Evolutionary conservation across 495 filamentous ascomycete genomes (phyloP), one percentile per base, ranked within the genome.

Genomic region (Endocarpon pusillum): DNA sequence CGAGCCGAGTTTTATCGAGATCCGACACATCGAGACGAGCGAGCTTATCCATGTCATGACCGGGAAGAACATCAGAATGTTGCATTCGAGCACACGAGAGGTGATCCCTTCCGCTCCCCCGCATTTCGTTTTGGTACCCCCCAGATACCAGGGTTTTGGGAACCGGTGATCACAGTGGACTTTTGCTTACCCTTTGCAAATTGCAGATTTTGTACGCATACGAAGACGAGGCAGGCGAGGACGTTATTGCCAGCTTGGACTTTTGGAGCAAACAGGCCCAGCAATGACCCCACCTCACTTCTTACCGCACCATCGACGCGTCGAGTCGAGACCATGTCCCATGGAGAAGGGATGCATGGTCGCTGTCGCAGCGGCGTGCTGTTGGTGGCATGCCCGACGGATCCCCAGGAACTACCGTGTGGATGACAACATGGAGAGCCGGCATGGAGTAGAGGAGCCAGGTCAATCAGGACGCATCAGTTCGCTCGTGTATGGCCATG

Each of bases 1-100:
- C 52, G 91, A 99, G 57, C 78, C 85, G n/a, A 93, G 85, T 47
- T 99, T 99, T 47, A 81, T 99, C 40, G 91, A 99, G 57, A 81
- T 99, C 44, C 64, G 91, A 45, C 76, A 92, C 48, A 81, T 94
- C 42, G 91, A 96, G 48, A 93, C 80, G 14, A 78, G 81, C 37
- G 80, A 81, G 27, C 45, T 83, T 49, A 82, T 94, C 38, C 80
- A 93, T 58, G 94, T 99, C 43, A 75, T 94, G 47, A 92, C 84
- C 29, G 82, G 82, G 38, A 89, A 78, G 62, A 94, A 92, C 43
- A 89, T 94, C 45, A 70, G 91, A 47, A 93, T 94, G 85, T 64
- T 99, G 40, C 91, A 99, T 59, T 83, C 82, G 42, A 89, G 80
- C 36, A 93, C 85, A 15, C 73, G 91, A 58, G 91, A 99, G 74